phyloP scores from a whole-genome alignment of 768 basidiomycete species.

The Collybia sordida region DNA sequence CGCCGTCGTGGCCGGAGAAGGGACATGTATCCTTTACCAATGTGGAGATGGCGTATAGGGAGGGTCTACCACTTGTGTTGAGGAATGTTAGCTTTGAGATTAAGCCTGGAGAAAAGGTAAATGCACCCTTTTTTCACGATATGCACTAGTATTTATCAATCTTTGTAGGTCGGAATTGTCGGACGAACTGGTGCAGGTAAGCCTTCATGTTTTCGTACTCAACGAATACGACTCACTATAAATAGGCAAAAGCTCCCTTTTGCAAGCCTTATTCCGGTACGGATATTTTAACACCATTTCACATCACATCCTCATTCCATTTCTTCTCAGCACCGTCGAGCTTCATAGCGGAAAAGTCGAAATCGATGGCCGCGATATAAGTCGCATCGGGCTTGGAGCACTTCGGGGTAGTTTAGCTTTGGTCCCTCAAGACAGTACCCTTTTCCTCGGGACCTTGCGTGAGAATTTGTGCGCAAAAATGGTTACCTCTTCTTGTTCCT shows the following conservation, averaged over 20 bases:
- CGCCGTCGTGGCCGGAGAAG: conserved; percentile 44
- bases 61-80: conserved; percentile 63
- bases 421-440: conserved; percentile 64
- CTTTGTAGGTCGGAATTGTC: conserved; percentile 41
- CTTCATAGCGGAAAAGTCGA: conserved; percentile 53
- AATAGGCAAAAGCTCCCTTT: conserved; percentile 52
- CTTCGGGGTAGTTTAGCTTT: conserved; percentile 57
- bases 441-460: conserved; percentile 52
- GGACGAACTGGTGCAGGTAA: conserved; percentile 46
- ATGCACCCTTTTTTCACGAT: conserved; percentile 4
- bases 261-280: conserved; percentile 58
- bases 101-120: conserved; percentile 64
- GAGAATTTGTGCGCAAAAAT: conserved; percentile 38
- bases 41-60: conserved; percentile 59
- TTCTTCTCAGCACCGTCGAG: conserved; percentile 52
- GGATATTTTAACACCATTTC: conserved; percentile 2
- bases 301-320: not conserved
- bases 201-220: not conserved
- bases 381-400: conserved; percentile 50
- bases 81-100: conserved; percentile 58
- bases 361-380: conserved; percentile 57
- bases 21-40: conserved; percentile 57
- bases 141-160: not conserved
- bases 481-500: not conserved
- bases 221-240: no score